Conservation (phyloP, 2,329 filamentous ascomycete species). For the Colletotrichum cordylinicola region DNA sequence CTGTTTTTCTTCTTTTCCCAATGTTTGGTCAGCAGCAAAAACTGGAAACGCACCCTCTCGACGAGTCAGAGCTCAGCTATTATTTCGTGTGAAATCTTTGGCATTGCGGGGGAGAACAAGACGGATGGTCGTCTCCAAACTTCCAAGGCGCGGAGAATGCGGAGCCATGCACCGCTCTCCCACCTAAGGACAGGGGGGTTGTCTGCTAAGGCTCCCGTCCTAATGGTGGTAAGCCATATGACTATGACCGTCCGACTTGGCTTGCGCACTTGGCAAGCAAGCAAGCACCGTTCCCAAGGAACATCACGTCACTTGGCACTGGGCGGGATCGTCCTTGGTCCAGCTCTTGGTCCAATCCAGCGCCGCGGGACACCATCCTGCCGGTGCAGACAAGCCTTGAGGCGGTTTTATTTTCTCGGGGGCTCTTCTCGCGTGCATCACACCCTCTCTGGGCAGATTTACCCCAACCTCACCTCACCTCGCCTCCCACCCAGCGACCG, state of each 20-base stretch:
- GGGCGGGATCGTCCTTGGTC: background rate
- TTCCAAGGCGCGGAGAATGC: conserved; percentile 16
- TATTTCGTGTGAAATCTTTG: background rate
- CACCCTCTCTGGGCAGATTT: background rate
- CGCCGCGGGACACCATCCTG: background rate
- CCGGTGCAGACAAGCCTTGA: conserved; percentile 12
- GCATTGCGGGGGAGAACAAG: conserved; percentile 1
- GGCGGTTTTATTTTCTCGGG: no score
- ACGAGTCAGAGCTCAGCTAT: conserved; percentile 8
- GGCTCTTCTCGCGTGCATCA: background rate
- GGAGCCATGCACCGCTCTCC: background rate
- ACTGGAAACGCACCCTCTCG: background rate
- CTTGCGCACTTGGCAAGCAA: background rate
- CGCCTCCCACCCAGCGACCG: background rate
- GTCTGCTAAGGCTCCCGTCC: background rate
- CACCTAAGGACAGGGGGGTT: background rate
- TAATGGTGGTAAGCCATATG: background rate
- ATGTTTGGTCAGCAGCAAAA: background rate
- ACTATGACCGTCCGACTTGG: conserved; percentile 1
- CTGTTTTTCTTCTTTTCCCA: background rate
- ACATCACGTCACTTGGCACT: conserved; percentile 9
- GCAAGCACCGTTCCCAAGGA: background rate
- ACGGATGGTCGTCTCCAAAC: conserved; percentile 3
- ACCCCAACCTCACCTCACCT: background rate
- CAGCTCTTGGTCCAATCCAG: conserved; percentile 6